These are phyloP conservation scores for Ilex paraguariensis DNA, from an alignment of 305 asterid genomes.

Conservation along the genomic window DNA sequence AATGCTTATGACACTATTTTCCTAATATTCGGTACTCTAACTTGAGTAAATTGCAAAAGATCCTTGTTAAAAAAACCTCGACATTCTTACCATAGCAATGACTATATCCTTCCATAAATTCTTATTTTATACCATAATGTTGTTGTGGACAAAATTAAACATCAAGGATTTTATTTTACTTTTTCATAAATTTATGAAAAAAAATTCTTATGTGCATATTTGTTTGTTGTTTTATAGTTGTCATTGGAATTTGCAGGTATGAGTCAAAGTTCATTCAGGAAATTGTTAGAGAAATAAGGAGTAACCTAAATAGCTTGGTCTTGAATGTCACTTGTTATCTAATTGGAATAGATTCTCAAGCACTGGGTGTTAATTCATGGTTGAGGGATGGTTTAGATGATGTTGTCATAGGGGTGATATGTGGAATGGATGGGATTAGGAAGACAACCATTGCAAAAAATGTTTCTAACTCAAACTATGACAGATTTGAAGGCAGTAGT, in stretches of 20 bases:
- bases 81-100: too few relatives aligned
- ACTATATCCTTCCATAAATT: too few relatives aligned
- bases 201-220: neutral
- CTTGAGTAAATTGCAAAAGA: too few relatives aligned
- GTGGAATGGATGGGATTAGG: constrained; percentile 1
- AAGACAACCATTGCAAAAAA: constrained; percentile 1
- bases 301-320: neutral
- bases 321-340: neutral
- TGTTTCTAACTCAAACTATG: neutral
- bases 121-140: too few relatives aligned
- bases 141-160: too few relatives aligned
- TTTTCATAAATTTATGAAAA: too few relatives aligned
- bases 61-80: too few relatives aligned
- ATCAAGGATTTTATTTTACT: too few relatives aligned
- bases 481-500: neutral
- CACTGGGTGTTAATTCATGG: neutral
- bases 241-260: neutral
- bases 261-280: neutral
- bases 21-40: too few relatives aligned
- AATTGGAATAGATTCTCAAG: neutral
- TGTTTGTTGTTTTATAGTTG: neutral
- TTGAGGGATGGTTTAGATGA: neutral
- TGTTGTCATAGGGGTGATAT: neutral
- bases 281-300: neutral
- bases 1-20: too few relatives aligned